phyloP scores from a whole-genome alignment of 2,329 filamentous ascomycete genomes.

The Dendrostoma leiphaemia region DNA sequence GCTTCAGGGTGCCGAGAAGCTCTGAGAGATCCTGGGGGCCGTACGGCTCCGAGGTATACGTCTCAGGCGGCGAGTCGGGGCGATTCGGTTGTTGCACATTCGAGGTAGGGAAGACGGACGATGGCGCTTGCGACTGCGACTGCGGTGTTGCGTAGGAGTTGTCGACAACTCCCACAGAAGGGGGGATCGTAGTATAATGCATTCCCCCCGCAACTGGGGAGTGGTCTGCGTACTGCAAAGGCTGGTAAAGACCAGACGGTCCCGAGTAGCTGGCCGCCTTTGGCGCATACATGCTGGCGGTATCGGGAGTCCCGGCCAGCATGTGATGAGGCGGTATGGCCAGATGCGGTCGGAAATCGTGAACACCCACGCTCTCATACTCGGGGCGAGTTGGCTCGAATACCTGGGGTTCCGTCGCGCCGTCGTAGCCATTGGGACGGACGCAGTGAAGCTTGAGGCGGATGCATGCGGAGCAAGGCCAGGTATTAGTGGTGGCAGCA shows the following conservation, averaged over 20 bases:
- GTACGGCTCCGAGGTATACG: conserved; percentile 61
- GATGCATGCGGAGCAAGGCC: conserved; percentile 94
- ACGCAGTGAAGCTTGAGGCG: conserved; percentile 91
- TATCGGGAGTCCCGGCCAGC: conserved; percentile 40
- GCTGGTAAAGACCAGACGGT: conserved; percentile 42
- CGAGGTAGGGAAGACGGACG: conserved; percentile 50
- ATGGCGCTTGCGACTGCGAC: conserved; percentile 32
- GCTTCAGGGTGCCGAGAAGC: conserved; percentile 80
- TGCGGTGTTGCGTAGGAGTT: conserved; percentile 39
- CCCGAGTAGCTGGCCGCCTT: conserved; percentile 47
- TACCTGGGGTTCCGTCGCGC: conserved; percentile 41
- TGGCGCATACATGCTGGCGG: conserved; percentile 45
- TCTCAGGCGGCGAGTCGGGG: conserved; percentile 43
- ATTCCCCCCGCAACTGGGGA: conserved; percentile 45
- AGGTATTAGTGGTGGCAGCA: conserved; percentile 92
- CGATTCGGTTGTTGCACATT: conserved; percentile 44
- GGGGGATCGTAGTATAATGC: conserved; percentile 52
- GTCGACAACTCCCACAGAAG: conserved; percentile 49
- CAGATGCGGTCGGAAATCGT: conserved; percentile 52
- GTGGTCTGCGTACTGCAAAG: conserved; percentile 46
- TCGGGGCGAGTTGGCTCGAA: conserved; percentile 45
- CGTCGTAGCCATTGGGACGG: conserved; percentile 79
- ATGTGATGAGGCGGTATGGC: conserved; percentile 44
- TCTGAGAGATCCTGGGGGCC: conserved; percentile 73
- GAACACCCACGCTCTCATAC: conserved; percentile 39